phyloP scores from a whole-genome alignment of 140 eudicot species.

The Senecio squalidus region DNA sequence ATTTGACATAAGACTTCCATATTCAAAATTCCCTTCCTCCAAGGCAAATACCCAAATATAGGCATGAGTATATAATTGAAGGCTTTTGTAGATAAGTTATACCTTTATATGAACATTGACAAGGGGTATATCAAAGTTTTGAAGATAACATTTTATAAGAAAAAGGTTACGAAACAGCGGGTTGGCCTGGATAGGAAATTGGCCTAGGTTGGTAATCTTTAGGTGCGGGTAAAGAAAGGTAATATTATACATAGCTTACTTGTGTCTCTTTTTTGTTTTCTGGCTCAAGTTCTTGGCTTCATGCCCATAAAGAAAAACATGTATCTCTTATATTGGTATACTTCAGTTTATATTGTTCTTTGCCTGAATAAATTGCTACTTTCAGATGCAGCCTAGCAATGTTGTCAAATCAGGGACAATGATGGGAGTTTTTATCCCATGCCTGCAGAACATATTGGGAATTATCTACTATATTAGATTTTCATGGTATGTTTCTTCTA shows the following conservation, averaged over 20 bases:
- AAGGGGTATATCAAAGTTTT: not conserved
- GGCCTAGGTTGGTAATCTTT: no score
- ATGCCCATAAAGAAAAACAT: not conserved
- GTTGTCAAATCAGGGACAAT: constrained; percentile 61
- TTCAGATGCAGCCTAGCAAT: constrained; percentile 45
- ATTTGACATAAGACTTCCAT: constrained; percentile 5
- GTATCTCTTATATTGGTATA: not conserved
- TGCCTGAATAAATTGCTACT: constrained; percentile 5
- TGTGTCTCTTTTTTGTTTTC: not conserved
- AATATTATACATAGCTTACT: not conserved
- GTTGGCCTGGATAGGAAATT: no score
- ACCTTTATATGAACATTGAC: not conserved
- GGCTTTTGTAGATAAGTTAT: not conserved
- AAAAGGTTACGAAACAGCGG: no score
- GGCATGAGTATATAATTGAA: not conserved
- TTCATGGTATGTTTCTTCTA: constrained; percentile 45
- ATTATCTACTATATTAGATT: constrained; percentile 61
- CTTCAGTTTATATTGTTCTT: not conserved
- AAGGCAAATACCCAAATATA: not conserved
- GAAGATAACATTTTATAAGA: constrained; percentile 2
- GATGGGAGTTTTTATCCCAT: constrained; percentile 83
- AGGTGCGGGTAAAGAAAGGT: no score
- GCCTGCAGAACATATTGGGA: constrained; percentile 66
- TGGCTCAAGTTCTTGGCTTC: not conserved
- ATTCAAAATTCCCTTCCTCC: not conserved